These are phyloP conservation scores for Penicillium brasilianum DNA, from an alignment of 2,329 filamentous ascomycete species.

Conservation along the genomic window DNA sequence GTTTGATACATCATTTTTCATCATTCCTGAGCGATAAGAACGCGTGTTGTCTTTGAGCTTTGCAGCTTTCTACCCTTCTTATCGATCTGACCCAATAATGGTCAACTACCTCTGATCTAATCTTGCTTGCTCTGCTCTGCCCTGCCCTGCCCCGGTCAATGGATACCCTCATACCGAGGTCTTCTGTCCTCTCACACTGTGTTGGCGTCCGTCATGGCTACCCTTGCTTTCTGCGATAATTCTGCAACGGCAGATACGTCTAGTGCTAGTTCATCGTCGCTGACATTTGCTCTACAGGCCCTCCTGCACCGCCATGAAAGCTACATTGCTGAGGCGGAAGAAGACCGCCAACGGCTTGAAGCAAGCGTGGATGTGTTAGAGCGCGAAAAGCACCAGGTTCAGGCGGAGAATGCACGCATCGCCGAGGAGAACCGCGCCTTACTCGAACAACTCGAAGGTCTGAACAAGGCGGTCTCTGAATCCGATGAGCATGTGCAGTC, in stretches of 20 bases:
- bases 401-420: slow-evolving; percentile 75
- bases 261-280: slow-evolving; percentile 53
- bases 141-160: slow-evolving; percentile 26
- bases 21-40: slow-evolving; percentile 23
- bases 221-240: slow-evolving; percentile 28
- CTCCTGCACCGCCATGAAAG: slow-evolving; percentile 89
- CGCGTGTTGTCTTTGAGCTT: slow-evolving; percentile 11
- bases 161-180: slow-evolving; percentile 29
- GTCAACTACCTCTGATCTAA: not conserved
- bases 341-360: slow-evolving; percentile 75
- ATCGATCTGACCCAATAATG: not conserved
- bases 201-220: slow-evolving; percentile 39
- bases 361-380: slow-evolving; percentile 77
- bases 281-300: slow-evolving; percentile 80
- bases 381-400: slow-evolving; percentile 71
- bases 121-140: not conserved
- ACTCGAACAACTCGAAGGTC: slow-evolving; percentile 79
- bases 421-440: slow-evolving; percentile 83
- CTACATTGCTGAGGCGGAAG: slow-evolving; percentile 90
- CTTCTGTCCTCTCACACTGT: slow-evolving; percentile 37
- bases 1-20: slow-evolving; percentile 28
- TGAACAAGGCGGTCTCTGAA: slow-evolving; percentile 79
- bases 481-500: slow-evolving; percentile 80
- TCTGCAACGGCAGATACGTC: slow-evolving; percentile 29
- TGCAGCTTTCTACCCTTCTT: slow-evolving; percentile 1